phyloP scores from a whole-genome alignment of 768 basidiomycete genomes.

The Infundibulicybe gibba region DNA sequence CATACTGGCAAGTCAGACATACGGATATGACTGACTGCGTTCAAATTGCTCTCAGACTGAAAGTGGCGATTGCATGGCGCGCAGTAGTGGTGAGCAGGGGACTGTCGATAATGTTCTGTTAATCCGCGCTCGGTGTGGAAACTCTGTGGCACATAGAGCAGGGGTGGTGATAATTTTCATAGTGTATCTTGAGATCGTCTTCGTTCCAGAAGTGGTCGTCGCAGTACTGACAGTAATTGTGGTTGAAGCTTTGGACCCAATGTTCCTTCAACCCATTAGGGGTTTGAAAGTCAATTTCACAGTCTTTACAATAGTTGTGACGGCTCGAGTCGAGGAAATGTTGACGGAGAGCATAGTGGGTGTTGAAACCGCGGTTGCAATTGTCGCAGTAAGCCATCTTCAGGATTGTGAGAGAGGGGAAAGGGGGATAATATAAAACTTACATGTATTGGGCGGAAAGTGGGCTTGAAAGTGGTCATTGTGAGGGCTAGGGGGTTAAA shows the following conservation, averaged over 20 bases:
- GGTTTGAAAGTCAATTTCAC: conserved; percentile 41
- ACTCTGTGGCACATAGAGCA: conserved; percentile 39
- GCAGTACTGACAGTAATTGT: conserved; percentile 53
- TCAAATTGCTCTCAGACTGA: conserved; percentile 31
- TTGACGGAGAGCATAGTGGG: conserved; percentile 21
- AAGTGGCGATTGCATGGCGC: conserved; percentile 40
- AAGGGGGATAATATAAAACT: too few species aligned
- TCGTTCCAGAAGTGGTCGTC: conserved; percentile 33
- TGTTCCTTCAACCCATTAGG: conserved; percentile 40
- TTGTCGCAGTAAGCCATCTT: conserved; percentile 34
- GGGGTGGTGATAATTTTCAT: conserved; percentile 31
- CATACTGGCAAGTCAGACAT: neutral
- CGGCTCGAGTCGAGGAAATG: conserved; percentile 29
- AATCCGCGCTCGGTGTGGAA: conserved; percentile 37
- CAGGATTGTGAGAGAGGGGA: neutral
- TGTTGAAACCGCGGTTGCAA: conserved; percentile 34
- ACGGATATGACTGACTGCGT: conserved; percentile 11
- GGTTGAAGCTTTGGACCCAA: conserved; percentile 43
- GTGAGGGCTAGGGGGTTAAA: too few species aligned
- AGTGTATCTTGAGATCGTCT: conserved; percentile 35
- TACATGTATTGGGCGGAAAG: too few species aligned
- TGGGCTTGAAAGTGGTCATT: too few species aligned
- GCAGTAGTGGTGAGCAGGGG: conserved; percentile 39
- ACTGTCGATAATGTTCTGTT: conserved; percentile 47
- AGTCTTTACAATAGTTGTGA: conserved; percentile 45